phyloP scores from a whole-genome alignment of 1,284 basidiomycete species.

The Clitocybe nebularis region DNA sequence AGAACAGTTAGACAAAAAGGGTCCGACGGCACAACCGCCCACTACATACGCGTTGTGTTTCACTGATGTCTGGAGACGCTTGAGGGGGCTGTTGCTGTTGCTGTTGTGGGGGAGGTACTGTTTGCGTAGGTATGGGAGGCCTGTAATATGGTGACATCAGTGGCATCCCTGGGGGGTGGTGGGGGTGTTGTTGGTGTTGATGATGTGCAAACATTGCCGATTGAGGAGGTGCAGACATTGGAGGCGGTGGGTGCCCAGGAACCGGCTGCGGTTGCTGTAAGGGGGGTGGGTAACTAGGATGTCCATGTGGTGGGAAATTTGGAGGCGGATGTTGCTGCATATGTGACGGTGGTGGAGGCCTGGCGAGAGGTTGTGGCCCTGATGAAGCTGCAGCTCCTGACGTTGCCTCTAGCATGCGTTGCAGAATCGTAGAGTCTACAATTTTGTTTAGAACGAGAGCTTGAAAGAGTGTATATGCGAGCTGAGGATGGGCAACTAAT shows the following conservation, averaged over 20 bases:
- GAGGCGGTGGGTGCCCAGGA: constrained; percentile 27
- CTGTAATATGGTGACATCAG: constrained; percentile 46
- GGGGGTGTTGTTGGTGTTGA: constrained; percentile 20
- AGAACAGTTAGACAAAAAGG: neutral
- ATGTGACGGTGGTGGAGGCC: constrained; percentile 20
- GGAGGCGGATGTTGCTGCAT: constrained; percentile 27
- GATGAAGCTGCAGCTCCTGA: constrained; percentile 26
- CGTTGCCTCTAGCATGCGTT: constrained; percentile 61
- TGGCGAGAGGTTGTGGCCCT: constrained; percentile 23
- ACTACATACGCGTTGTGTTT: constrained; percentile 31
- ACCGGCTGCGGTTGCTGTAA: constrained; percentile 34
- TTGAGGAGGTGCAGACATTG: constrained; percentile 27
- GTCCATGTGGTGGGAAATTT: constrained; percentile 29
- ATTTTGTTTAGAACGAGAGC: constrained; percentile 93
- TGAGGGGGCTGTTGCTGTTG: constrained; percentile 12
- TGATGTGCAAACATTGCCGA: constrained; percentile 29
- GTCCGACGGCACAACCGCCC: neutral
- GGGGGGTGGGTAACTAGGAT: constrained; percentile 32
- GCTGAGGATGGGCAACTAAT: constrained; percentile 83
- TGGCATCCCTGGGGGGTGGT: constrained; percentile 33
- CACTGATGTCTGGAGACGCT: constrained; percentile 29
- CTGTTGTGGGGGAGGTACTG: constrained; percentile 22
- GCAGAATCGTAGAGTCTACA: constrained; percentile 82
- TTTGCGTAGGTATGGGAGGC: constrained; percentile 24
- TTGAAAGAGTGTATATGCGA: constrained; percentile 96